These are phyloP conservation scores for Mycena alexandri DNA, from an alignment of 768 basidiomycete species.

Conservation along the genomic window DNA sequence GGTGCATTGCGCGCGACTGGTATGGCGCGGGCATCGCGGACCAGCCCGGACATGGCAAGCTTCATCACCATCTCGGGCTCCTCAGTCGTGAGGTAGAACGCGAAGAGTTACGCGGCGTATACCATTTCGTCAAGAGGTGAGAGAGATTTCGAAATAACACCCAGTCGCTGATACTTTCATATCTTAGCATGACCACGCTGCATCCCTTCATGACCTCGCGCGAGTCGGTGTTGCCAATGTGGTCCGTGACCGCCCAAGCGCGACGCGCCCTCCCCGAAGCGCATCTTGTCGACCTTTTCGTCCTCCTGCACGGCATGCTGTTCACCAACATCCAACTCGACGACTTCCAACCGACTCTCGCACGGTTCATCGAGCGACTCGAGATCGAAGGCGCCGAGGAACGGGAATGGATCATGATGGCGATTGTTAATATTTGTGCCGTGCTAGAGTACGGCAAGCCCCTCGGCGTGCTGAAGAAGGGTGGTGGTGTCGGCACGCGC, in stretches of 20 bases:
- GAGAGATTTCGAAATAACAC: conserved; percentile 37
- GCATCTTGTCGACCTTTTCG: conserved; percentile 81
- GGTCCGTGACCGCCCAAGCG: conserved; percentile 81
- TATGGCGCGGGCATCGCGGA: conserved; percentile 89
- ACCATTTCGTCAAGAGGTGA: conserved; percentile 96
- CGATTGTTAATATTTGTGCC: conserved; percentile 81
- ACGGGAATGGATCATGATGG: conserved; percentile 98
- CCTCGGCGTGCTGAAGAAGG: conserved; percentile 75
- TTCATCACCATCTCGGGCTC: conserved; percentile 94
- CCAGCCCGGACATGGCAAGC: conserved; percentile 92
- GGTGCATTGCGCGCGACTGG: conserved; percentile 92
- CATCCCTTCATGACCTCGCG: conserved; percentile 91
- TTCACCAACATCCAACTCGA: conserved; percentile 97
- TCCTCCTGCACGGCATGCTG: conserved; percentile 95
- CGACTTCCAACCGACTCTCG: conserved; percentile 85
- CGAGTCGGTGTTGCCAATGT: conserved; percentile 91
- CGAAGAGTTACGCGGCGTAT: conserved; percentile 87
- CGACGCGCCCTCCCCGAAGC: conserved; percentile 84
- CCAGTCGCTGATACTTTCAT: conserved; percentile 15
- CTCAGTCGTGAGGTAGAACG: conserved; percentile 86
- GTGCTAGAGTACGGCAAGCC: conserved; percentile 91
- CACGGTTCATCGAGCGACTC: conserved; percentile 88
- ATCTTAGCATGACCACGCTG: conserved; percentile 85
- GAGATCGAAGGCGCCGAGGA: conserved; percentile 85
- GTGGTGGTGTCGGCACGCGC: conserved; percentile 62